Evolutionary conservation across 2,329 filamentous ascomycete species (phyloP).

Genomic region (Coniochaeta hoffmannii): DNA sequence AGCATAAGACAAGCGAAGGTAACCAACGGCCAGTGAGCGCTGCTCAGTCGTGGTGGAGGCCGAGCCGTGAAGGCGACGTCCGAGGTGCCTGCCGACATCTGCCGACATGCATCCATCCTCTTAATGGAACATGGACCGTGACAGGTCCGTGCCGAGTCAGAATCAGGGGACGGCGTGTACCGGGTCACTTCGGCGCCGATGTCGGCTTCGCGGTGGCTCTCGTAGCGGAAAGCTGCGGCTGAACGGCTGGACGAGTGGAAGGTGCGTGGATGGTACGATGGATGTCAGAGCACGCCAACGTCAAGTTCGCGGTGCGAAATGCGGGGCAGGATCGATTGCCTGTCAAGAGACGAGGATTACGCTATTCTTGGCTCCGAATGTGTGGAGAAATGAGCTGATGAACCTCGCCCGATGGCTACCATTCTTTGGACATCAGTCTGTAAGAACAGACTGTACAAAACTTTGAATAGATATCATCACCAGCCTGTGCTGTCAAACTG

Average conservation of each 20-base stretch:
- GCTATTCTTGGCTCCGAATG: neutral
- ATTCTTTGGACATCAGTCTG: neutral
- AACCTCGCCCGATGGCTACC: neutral
- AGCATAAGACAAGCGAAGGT: too few relatives aligned
- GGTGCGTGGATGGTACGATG: neutral
- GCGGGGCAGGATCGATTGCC: constrained; percentile 8
- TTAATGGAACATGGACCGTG: too few relatives aligned
- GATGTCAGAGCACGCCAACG: neutral
- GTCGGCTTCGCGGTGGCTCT: neutral
- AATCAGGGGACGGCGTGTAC: neutral
- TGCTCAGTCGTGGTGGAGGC: neutral
- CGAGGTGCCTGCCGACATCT: neutral
- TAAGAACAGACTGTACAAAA: neutral
- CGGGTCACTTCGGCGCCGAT: constrained; percentile 2
- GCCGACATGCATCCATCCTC: too few relatives aligned
- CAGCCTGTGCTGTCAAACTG: neutral
- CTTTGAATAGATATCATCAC: neutral
- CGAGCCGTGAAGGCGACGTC: neutral
- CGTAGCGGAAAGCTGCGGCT: neutral
- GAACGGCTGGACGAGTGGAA: neutral
- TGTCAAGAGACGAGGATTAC: neutral
- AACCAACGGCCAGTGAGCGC: neutral
- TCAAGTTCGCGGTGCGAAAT: neutral
- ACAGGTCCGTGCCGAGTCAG: neutral
- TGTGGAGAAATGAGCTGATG: constrained; percentile 2